Conservation (phyloP, 495 filamentous ascomycete genomes). For the Trichoderma asperelloides region DNA sequence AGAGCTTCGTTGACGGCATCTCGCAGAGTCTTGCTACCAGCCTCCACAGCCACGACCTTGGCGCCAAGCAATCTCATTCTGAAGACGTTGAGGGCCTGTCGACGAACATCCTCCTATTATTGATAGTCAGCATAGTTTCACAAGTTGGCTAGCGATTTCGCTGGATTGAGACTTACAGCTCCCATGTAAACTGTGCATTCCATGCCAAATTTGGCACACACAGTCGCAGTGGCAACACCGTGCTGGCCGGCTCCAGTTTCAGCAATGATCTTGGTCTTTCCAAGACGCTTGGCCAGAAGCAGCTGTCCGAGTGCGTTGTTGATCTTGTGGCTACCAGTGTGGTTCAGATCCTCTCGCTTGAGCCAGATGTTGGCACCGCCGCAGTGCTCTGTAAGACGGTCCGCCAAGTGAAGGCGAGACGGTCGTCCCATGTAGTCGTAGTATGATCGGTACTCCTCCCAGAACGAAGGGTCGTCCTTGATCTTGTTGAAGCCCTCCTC, state of each 20-base stretch:
- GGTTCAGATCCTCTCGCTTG: conserved; percentile 90
- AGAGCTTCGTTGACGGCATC: conserved; percentile 94
- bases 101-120: conserved; percentile 68
- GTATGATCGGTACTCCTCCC: conserved; percentile 93
- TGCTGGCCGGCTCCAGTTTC: conserved; percentile 97
- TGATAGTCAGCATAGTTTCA: conserved; percentile 34
- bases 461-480: conserved; percentile 80
- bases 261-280: conserved; percentile 90
- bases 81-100: conserved; percentile 93
- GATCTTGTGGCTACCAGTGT: conserved; percentile 86
- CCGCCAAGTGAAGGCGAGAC: conserved; percentile 80
- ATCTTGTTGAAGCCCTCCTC: conserved; percentile 85
- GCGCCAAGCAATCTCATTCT: conserved; percentile 93
- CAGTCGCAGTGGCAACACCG: conserved; percentile 88
- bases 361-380: conserved; percentile 92
- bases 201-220: conserved; percentile 95
- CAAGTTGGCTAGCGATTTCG: not conserved
- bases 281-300: conserved; percentile 68
- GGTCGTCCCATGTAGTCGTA: conserved; percentile 98
- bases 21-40: conserved; percentile 76
- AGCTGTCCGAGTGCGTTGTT: conserved; percentile 92
- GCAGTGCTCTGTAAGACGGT: conserved; percentile 77
- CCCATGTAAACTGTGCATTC: conserved; percentile 96
- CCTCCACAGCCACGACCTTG: conserved; percentile 76
- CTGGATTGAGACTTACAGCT: conserved; percentile 35